Evolutionary conservation across 495 filamentous ascomycete genomes (phyloP).

Genomic region (Acidiella bohemica): DNA sequence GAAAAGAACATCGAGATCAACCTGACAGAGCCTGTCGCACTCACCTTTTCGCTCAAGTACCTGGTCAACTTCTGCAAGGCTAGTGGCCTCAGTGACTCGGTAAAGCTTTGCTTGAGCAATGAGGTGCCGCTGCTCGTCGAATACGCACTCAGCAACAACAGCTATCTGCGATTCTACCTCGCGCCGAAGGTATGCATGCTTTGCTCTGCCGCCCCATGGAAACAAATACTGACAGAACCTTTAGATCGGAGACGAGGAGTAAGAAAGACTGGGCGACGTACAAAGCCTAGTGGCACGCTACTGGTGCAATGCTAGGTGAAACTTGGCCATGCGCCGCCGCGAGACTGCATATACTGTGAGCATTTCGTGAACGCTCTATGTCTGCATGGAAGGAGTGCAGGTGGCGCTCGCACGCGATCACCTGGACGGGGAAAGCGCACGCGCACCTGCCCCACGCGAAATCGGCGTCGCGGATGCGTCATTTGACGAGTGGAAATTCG

Average conservation of each 20-base stretch:
- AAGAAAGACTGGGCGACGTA: not conserved
- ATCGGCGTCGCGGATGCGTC: too few relatives aligned
- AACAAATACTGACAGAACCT: conserved; percentile 60
- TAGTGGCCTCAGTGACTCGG: conserved; percentile 61
- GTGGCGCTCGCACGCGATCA: too few relatives aligned
- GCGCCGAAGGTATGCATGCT: conserved; percentile 76
- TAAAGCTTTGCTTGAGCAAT: conserved; percentile 85
- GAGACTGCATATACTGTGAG: not conserved
- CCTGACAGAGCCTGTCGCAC: conserved; percentile 78
- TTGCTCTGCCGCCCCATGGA: too few relatives aligned
- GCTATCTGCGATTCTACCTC: conserved; percentile 90
- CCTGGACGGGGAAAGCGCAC: too few relatives aligned
- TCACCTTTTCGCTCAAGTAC: conserved; percentile 99
- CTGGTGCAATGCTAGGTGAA: not conserved
- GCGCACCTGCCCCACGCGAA: too few relatives aligned
- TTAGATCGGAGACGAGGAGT: conserved; percentile 29
- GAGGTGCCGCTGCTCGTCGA: conserved; percentile 95
- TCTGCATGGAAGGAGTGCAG: too few relatives aligned
- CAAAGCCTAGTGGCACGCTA: not conserved
- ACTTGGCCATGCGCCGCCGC: not conserved
- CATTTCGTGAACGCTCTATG: too few relatives aligned
- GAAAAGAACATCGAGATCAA: conserved; percentile 75
- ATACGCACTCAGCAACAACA: conserved; percentile 67
- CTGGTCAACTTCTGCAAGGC: conserved; percentile 99
- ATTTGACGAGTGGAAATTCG: too few relatives aligned